Evolutionary conservation across 1,284 basidiomycete species (phyloP).

Genomic region (Porogramme epimiltina): DNA sequence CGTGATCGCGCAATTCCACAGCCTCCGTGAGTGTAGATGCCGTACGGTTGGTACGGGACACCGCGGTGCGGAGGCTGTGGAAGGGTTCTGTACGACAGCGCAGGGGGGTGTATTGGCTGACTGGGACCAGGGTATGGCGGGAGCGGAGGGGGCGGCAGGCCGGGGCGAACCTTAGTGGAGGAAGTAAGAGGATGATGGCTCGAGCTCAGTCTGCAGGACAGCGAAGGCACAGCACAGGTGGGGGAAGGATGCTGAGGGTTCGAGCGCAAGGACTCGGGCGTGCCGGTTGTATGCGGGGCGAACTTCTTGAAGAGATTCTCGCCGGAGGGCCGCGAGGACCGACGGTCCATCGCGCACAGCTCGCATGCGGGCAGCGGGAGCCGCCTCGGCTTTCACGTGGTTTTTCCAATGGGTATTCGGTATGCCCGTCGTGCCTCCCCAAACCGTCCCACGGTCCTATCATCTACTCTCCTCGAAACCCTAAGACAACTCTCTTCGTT

Average conservation of each 20-base stretch:
- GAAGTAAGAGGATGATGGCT: constrained; percentile 31
- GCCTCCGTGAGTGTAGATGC: background rate
- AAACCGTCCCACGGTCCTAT: too few relatives aligned
- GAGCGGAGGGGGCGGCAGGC: constrained; percentile 17
- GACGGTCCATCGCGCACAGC: too few relatives aligned
- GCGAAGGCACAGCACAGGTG: background rate
- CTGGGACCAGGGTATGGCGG: constrained; percentile 24
- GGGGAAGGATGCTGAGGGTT: background rate
- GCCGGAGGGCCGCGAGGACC: too few relatives aligned
- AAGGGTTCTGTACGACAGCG: background rate
- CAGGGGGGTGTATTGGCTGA: background rate
- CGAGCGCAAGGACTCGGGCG: background rate
- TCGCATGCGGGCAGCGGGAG: too few relatives aligned
- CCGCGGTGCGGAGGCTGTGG: background rate
- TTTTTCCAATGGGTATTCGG: too few relatives aligned
- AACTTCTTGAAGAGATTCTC: too few relatives aligned
- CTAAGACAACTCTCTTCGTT: too few relatives aligned
- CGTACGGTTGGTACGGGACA: background rate
- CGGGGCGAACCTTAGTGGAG: constrained; percentile 20
- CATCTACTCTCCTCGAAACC: too few relatives aligned
- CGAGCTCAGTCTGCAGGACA: background rate
- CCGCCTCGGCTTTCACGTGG: too few relatives aligned
- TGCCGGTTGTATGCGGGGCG: too few relatives aligned
- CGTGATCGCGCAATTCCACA: constrained; percentile 2
- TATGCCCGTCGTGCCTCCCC: too few relatives aligned